Evolutionary conservation across 2,329 filamentous ascomycete species (phyloP), one percentile per base, ranked within the genome.

Genomic region (Onygenales sp.): DNA sequence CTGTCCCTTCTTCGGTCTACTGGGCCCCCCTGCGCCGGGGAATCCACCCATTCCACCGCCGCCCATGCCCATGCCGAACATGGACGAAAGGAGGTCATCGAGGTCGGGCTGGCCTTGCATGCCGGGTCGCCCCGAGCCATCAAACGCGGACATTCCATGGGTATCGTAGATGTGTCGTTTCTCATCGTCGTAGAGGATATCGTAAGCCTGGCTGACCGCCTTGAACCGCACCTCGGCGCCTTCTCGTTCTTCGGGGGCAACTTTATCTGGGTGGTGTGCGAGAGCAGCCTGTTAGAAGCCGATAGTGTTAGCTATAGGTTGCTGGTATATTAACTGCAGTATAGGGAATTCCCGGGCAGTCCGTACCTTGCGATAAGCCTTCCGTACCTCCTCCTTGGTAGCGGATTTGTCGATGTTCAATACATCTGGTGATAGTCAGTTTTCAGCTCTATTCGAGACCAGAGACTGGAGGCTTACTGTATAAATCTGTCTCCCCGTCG

Each of bases 101-200:
- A 97, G 78, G 66, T 97, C 91, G 5, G 69, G 67, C 0, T 61
- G 68, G 42, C 84, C 87, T n/a, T 78, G 78, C 66, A 75, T 77
- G 14, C 83, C 85, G 21, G 81, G 66, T 77, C 76, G 84, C 54
- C 82, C 80, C 52, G 83, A 84, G 50, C 87, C 82, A 67, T 96
- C 90, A 67, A 98, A 97, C 55, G 92, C 93, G 43, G 87, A 82
- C 91, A 97, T 96, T 74, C 93, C 93, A 68, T 95, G 89, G 58
- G 83, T 84, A 67, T 98, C 93, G 76, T 98, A 98, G 58, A 94
- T 74, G 54, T 87, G 80, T 65, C 93, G 86, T 72, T 95, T 96
- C 57, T 97, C 84, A 58, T 97, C 92, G 78, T 98, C 92, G 73
- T 83, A 86, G 53, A 98, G 89, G 67, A 98, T 97, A 69, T 98